phyloP scores from a whole-genome alignment of 257 asterid genomes.

The Rauvolfia tetraphylla region DNA sequence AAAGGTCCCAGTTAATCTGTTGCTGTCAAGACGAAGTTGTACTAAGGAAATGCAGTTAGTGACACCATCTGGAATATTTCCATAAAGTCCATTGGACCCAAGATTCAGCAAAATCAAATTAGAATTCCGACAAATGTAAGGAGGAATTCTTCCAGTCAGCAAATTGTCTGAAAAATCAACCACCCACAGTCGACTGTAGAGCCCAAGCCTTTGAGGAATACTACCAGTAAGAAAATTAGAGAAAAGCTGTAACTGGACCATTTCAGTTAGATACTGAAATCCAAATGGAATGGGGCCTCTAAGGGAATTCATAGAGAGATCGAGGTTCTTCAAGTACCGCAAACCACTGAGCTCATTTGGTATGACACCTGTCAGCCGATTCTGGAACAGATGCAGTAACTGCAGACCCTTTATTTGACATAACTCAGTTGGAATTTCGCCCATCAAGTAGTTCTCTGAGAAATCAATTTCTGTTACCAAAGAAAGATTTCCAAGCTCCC shows the following conservation, averaged over 20 bases:
- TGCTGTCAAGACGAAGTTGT: constrained; percentile 64
- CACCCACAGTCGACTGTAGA: constrained; percentile 69
- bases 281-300: constrained; percentile 86
- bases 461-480: constrained; percentile 60
- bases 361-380: constrained; percentile 67
- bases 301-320: constrained; percentile 67
- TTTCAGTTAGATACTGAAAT: constrained; percentile 54
- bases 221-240: constrained; percentile 59
- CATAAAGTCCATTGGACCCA: constrained; percentile 57
- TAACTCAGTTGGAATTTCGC: constrained; percentile 72
- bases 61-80: constrained; percentile 60
- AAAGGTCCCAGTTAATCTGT: constrained; percentile 57
- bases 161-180: constrained; percentile 69
- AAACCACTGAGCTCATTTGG: constrained; percentile 64
- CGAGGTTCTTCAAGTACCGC: constrained; percentile 63
- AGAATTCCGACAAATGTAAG: constrained; percentile 49
- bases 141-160: constrained; percentile 73
- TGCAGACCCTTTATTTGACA: constrained; percentile 41
- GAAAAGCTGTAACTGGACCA: constrained; percentile 71
- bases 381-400: constrained; percentile 64
- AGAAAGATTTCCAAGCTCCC: constrained; percentile 74
- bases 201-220: constrained; percentile 75
- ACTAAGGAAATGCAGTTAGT: constrained; percentile 58
- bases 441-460: constrained; percentile 68
- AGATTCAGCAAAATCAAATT: constrained; percentile 72